Base-by-base conservation (phyloP, 2,329 filamentous ascomycete genomes). In the Chaetomium sp. region DNA sequence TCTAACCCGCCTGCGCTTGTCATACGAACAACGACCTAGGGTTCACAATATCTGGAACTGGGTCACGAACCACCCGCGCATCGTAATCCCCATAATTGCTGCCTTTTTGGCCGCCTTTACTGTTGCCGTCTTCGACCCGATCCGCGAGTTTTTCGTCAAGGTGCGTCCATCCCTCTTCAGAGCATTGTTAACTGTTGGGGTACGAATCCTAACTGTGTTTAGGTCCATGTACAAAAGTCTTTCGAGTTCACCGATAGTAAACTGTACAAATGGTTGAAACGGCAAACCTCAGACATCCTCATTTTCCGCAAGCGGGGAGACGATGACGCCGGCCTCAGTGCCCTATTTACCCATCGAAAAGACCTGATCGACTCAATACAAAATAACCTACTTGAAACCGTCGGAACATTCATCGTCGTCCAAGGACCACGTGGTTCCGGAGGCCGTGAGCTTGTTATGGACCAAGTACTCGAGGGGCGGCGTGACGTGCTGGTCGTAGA, bases 351-450 rank as follows among this genome's bases (percentile, higher is more conserved):
- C 67, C 93, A 96, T 73, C 88, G 93, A 23, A 91, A 90, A 70
- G 87, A 87, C 51, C 85, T 93, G 58, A 95, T 98, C 66, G 86
- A 92, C 25, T 88, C 93, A 73, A 85, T 99, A 13, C 87, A 89
- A 69, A 89, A 87, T 16, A 97, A 93, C 92, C 80, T 98, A 8
- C 88, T 92, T 73, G 94, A 97, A 71, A 93, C 90, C 4, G 87
- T 90, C 0, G 92, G 95, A 66, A 98, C 93, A 0, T 97, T 97
- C 74, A 93, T 97, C 68, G 91, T 98, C 9, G 87, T 99, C 0
- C 93, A 97, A 73, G 95, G 95, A 0, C 93, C 95, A 4, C 87
- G 93, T 59, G 95, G 94, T 7, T 96, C 92, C 0, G 95, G 93
- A 1, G 97, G 97, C 78, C 89, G 87, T 68, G 93, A 97, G 70